Conservation (phyloP, 371 early-diverging fungal species). For the Zopfochytrium polystomum region DNA sequence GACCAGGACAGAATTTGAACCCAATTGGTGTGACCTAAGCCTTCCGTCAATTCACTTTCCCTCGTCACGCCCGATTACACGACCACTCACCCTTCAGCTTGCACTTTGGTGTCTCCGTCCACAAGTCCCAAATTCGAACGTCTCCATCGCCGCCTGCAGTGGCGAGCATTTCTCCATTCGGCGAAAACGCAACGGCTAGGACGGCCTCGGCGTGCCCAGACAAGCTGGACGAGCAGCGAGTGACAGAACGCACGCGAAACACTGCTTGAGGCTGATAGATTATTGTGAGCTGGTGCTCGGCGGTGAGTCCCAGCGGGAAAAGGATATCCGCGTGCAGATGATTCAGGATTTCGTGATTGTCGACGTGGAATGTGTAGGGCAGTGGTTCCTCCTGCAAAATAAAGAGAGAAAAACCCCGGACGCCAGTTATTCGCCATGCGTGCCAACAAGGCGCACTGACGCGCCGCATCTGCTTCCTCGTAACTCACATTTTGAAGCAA, state of each 20-base stretch:
- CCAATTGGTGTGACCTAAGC: slow-evolving; percentile 84
- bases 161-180: slow-evolving; percentile 88
- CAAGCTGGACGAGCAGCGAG: slow-evolving; percentile 82
- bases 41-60: too few species aligned
- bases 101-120: slow-evolving; percentile 83
- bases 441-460: neutral
- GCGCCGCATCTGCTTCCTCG: neutral
- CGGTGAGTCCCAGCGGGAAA: slow-evolving; percentile 59
- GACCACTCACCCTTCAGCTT: slow-evolving; percentile 47
- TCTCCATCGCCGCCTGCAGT: slow-evolving; percentile 92
- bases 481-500: slow-evolving; percentile 73
- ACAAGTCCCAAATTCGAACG: slow-evolving; percentile 95
- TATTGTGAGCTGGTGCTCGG: slow-evolving; percentile 83
- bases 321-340: slow-evolving; percentile 74
- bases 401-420: slow-evolving; percentile 6
- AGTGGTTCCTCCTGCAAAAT: slow-evolving; percentile 71
- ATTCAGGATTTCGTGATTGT: slow-evolving; percentile 73
- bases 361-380: slow-evolving; percentile 88
- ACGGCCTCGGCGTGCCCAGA: slow-evolving; percentile 93
- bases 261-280: slow-evolving; percentile 91
- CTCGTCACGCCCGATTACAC: too few species aligned
- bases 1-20: slow-evolving; percentile 87
- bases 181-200: slow-evolving; percentile 80
- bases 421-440: neutral
- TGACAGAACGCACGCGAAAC: slow-evolving; percentile 88